Evolutionary conservation across 371 early-diverging fungal genomes (phyloP), one percentile per base, ranked within the genome.

Genomic region (Mortierella sp.): DNA sequence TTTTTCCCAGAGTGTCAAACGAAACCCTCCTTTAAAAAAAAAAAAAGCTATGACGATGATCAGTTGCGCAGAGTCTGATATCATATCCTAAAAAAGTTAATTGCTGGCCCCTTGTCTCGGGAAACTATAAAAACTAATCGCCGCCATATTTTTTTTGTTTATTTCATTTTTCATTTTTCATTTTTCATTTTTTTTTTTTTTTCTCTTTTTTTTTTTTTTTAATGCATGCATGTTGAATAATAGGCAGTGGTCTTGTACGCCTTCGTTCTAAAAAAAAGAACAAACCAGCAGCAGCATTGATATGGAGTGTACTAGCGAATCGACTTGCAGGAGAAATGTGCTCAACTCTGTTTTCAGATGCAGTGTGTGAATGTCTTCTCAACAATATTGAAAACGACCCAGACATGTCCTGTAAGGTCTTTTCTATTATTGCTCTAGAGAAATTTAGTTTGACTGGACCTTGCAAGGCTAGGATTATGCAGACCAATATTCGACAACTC

Each of bases 361-460:
- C 70, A 15, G 80, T 80, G 15, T 74, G 80, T 31, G 74, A 74
- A 37, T 80, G 74, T 60, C 68, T 80, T 2, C 57, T 80, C 45
- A 80, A 72, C 64, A 75, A 75, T 42, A 80, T 80, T 34, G 80
- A 80, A 26, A 45, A 72, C 29, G 80, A 82, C 34, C 63, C 68
- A 13, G 84, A 83, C 32, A 70, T 76, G 61, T 17, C 61, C 28
- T 81, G 81, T 55, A 76, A 77, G 23, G 70, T 83, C 8, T 83
- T 83, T 62, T 81, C 84, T 3, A 71, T 83, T 57, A 83, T 83
- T 28, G 84, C 84, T 3, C 64, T 83, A 17, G 84, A 83, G 63
- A 83, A 83, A 66, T 83, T 83, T 56, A 76, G 74, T 29, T 65
- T 83, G 32, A 83, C 84, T 7, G 80, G 80, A 15, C 80, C 68